Percentiles rank a stretch among this genome's conserved stretches.
phyloP scores from a whole-genome alignment of 2,329 filamentous ascomycete species.

The Aureobasidium musti region DNA sequence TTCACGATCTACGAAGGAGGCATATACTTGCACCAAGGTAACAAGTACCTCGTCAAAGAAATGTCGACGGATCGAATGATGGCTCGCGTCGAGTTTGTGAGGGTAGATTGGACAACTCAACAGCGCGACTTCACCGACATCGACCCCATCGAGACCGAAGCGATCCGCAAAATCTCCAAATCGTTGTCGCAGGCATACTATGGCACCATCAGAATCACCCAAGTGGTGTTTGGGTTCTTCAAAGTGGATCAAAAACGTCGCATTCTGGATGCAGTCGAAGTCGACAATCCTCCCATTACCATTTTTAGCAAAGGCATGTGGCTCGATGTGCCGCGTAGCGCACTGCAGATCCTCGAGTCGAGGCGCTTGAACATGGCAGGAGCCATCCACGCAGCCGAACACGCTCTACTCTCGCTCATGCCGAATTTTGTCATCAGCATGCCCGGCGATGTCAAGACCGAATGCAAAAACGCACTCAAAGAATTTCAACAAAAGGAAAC shows the following conservation, averaged over 20 bases:
- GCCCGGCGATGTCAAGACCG: constrained; percentile 88
- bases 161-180: constrained; percentile 69
- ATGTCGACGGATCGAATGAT: constrained; percentile 78
- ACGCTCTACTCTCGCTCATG: constrained; percentile 82
- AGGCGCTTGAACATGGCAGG: constrained; percentile 78
- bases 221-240: constrained; percentile 94
- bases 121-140: constrained; percentile 94
- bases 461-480: constrained; percentile 87
- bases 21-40: constrained; percentile 96
- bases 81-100: constrained; percentile 83
- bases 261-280: constrained; percentile 86
- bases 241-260: constrained; percentile 85
- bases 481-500: constrained; percentile 75
- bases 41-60: constrained; percentile 86
- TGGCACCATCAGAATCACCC: constrained; percentile 80
- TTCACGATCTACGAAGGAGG: constrained; percentile 97
- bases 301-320: constrained; percentile 88
- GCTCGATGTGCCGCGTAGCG: constrained; percentile 81
- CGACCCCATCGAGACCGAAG: constrained; percentile 89
- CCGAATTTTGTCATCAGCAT: constrained; percentile 88
- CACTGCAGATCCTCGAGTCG: constrained; percentile 74
- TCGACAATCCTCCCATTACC: constrained; percentile 90
- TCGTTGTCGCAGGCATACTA: constrained; percentile 75
- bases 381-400: constrained; percentile 92
- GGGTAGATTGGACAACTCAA: constrained; percentile 91